These are phyloP conservation scores for Cyberlindnera nakhonratchasimensis DNA, from an alignment of 805 yeast species.

Conservation along the genomic window DNA sequence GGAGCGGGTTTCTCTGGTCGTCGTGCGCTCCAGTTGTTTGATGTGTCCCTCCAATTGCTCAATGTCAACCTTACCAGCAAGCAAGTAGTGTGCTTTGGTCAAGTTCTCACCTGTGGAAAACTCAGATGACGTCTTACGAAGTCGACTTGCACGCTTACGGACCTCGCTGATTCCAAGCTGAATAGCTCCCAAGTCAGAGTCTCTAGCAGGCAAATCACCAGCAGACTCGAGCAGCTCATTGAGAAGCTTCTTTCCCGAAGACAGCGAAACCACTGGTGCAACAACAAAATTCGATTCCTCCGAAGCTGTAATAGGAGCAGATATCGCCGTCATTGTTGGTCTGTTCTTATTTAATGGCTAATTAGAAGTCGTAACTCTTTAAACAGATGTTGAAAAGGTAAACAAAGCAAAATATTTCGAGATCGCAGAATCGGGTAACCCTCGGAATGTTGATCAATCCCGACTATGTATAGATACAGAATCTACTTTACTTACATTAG, in stretches of 20 bases:
- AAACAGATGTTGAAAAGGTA: too few species aligned
- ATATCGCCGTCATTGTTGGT: background rate
- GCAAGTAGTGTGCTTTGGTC: conserved; percentile 79
- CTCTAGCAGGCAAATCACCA: conserved; percentile 61
- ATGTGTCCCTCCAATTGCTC: conserved; percentile 73
- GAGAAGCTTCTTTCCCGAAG: conserved; percentile 35
- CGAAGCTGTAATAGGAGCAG: background rate
- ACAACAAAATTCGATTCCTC: background rate
- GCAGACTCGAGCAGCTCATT: conserved; percentile 78
- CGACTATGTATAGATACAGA: background rate
- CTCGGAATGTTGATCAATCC: conserved; percentile 1
- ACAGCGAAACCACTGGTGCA: conserved; percentile 10
- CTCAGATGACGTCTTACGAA: conserved; percentile 44
- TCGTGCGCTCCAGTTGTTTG: conserved; percentile 34
- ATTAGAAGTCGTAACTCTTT: too few species aligned
- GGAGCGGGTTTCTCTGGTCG: conserved; percentile 28
- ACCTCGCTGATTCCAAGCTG: conserved; percentile 80
- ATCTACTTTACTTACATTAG: background rate
- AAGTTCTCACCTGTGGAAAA: conserved; percentile 35
- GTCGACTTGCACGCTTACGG: conserved; percentile 57
- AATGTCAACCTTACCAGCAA: conserved; percentile 86
- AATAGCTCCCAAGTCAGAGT: conserved; percentile 72
- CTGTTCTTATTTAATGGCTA: too few species aligned
- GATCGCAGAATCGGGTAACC: conserved; percentile 5
- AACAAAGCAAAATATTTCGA: conserved; percentile 7